Evolutionary conservation across 306 rosid genomes (phyloP).

Genomic region (Lathyrus oleraceus): DNA sequence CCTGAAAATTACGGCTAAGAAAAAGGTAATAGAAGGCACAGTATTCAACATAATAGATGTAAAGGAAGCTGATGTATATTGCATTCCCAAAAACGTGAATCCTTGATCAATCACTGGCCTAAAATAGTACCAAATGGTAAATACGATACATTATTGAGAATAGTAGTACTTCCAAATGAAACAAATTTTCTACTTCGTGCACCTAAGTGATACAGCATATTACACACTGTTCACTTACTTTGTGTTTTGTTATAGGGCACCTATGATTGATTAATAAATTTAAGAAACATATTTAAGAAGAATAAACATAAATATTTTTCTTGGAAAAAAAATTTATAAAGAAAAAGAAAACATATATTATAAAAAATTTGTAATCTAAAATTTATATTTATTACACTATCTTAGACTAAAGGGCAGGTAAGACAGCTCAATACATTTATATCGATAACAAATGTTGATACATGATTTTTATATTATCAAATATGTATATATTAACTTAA

Average conservation of each 20-base stretch:
- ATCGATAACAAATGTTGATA: no score
- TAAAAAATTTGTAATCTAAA: no score
- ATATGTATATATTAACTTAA: no score
- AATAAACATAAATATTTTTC: no score
- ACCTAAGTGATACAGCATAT: neutral
- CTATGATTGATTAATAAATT: no score
- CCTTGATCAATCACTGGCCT: constrained; percentile 82
- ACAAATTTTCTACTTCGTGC: neutral
- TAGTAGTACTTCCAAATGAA: neutral
- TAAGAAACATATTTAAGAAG: no score
- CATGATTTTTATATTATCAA: no score
- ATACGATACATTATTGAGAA: neutral
- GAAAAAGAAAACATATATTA: no score
- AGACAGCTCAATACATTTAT: no score
- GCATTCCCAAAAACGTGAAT: constrained; percentile 65
- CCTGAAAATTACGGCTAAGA: constrained; percentile 61
- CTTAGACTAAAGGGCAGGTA: no score
- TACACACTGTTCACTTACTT: neutral
- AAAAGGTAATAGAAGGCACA: constrained; percentile 67
- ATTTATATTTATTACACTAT: no score
- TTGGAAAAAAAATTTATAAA: no score
- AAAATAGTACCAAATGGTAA: neutral
- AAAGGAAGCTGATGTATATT: constrained; percentile 71
- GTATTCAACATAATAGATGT: constrained; percentile 72
- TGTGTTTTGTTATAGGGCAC: neutral